Conservation (phyloP, 2,329 filamentous ascomycete species). For the Lachnellula cervina region DNA sequence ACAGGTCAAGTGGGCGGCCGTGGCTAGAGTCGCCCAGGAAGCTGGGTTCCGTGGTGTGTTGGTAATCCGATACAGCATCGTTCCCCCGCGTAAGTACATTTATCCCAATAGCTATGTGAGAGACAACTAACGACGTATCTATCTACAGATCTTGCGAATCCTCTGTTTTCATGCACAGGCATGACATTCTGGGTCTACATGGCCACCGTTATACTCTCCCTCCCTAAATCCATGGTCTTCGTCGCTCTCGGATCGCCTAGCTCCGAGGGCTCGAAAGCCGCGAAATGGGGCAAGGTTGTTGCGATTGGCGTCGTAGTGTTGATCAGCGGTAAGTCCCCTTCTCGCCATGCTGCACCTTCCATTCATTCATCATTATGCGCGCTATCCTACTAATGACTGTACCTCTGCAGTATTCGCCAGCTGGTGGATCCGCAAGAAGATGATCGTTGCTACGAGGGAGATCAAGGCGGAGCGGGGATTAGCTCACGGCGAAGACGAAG, state of each 20-base stretch:
- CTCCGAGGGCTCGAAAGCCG: constrained; percentile 10
- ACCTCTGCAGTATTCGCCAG: constrained; percentile 7
- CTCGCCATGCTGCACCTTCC: not conserved
- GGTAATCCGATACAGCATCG: constrained; percentile 16
- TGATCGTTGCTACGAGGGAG: constrained; percentile 6
- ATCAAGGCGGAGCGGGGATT: constrained; percentile 11
- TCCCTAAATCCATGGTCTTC: constrained; percentile 15
- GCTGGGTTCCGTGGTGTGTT: constrained; percentile 16
- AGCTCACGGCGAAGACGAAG: constrained; percentile 6
- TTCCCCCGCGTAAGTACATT: constrained; percentile 14
- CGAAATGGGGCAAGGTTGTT: constrained; percentile 12
- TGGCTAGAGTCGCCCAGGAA: constrained; percentile 10
- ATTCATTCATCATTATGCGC: not conserved
- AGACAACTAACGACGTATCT: not conserved
- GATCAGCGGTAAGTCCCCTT: constrained; percentile 1
- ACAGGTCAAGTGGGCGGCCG: constrained; percentile 16
- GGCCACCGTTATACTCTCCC: constrained; percentile 13
- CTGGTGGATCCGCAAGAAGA: constrained; percentile 13
- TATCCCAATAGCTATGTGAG: not conserved
- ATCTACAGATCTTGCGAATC: constrained; percentile 16
- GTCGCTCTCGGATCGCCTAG: constrained; percentile 13
- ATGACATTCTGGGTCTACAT: constrained; percentile 19
- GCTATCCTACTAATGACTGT: not conserved
- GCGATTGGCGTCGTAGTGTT: constrained; percentile 11
- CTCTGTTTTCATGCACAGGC: constrained; percentile 15